These are phyloP conservation scores for Articulospora tetracladia DNA, from an alignment of 495 filamentous ascomycete genomes.

Conservation along the genomic window DNA sequence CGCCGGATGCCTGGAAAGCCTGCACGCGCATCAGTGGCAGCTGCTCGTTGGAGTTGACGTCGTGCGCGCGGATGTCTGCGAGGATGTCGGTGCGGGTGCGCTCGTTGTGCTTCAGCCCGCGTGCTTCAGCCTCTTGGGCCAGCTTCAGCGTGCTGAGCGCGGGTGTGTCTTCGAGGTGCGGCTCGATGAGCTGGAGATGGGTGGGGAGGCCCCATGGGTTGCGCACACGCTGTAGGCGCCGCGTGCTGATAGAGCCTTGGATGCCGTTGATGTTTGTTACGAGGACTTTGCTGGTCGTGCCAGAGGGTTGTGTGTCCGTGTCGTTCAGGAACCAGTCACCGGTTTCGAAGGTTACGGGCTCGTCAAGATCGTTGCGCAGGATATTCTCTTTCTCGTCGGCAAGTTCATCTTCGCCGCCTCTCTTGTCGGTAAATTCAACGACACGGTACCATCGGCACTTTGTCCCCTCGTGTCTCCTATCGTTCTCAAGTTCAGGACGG, in stretches of 20 bases:
- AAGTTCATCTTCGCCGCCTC: neutral
- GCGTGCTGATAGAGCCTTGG: neutral
- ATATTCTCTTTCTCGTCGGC: neutral
- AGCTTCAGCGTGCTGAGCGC: neutral
- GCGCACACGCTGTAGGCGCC: neutral
- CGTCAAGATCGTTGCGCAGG: neutral
- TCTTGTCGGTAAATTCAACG: neutral
- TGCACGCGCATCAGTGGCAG: too few relatives aligned
- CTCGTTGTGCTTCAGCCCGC: too few relatives aligned
- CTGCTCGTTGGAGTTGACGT: too few relatives aligned
- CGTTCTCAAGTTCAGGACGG: too few relatives aligned
- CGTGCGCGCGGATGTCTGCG: too few relatives aligned
- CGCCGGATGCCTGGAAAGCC: too few relatives aligned
- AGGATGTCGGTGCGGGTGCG: too few relatives aligned
- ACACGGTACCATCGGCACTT: neutral
- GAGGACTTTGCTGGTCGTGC: neutral
- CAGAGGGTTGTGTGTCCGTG: neutral
- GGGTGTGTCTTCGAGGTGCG: neutral
- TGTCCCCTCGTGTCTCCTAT: too few relatives aligned
- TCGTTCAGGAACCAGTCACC: neutral
- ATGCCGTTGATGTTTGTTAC: neutral
- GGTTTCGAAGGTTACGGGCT: neutral
- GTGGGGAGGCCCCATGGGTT: neutral
- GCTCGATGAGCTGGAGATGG: neutral
- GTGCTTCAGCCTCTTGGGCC: neutral